A percentile compares a stretch with the other conserved stretches of the same genome.
phyloP scores from a whole-genome alignment of 2,329 filamentous ascomycete genomes.

The Pyricularia pennisetigena region DNA sequence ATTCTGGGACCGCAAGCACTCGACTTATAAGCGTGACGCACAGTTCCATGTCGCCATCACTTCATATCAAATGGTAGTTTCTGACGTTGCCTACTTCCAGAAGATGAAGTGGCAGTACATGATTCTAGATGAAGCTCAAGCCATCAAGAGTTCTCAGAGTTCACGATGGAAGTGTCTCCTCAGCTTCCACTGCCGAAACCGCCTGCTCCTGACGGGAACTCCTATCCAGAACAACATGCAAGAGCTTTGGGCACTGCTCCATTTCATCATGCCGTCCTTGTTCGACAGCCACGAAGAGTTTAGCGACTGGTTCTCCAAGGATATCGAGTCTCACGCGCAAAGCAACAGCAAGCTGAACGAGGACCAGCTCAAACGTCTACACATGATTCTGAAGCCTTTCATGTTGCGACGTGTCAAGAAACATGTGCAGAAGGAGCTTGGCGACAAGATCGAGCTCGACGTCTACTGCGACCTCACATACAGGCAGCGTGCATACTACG shows the following conservation, averaged over 20 bases:
- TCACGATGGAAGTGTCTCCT: slow-evolving; percentile 95
- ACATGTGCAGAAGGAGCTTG: slow-evolving; percentile 96
- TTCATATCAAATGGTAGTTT: slow-evolving; percentile 93
- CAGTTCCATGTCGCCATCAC: slow-evolving; percentile 95
- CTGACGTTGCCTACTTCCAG: slow-evolving; percentile 94
- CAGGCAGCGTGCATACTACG: slow-evolving; percentile 87
- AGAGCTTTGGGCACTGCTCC: slow-evolving; percentile 90
- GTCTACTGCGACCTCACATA: slow-evolving; percentile 96
- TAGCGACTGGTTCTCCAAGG: slow-evolving; percentile 89
- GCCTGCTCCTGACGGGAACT: slow-evolving; percentile 76
- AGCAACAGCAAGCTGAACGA: slow-evolving; percentile 99
- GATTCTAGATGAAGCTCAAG: slow-evolving; percentile 97
- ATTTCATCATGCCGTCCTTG: slow-evolving; percentile 99
- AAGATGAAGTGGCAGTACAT: slow-evolving; percentile 99
- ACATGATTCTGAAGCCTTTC: slow-evolving; percentile 99
- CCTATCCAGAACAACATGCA: slow-evolving; percentile 99
- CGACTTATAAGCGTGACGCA: slow-evolving; percentile 87
- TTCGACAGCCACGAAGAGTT: slow-evolving; percentile 94
- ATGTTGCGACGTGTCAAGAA: slow-evolving; percentile 99
- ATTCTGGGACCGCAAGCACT: slow-evolving; percentile 98
- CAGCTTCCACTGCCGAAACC: slow-evolving; percentile 90
- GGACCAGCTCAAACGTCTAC: slow-evolving; percentile 88
- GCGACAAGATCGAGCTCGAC: slow-evolving; percentile 96
- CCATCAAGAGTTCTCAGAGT: slow-evolving; percentile 95
- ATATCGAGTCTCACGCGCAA: slow-evolving; percentile 96